Evolutionary conservation across 352 stramenopile species (phyloP), one percentile per base, ranked within the genome.

Genomic region (Plasmopara muralis): DNA sequence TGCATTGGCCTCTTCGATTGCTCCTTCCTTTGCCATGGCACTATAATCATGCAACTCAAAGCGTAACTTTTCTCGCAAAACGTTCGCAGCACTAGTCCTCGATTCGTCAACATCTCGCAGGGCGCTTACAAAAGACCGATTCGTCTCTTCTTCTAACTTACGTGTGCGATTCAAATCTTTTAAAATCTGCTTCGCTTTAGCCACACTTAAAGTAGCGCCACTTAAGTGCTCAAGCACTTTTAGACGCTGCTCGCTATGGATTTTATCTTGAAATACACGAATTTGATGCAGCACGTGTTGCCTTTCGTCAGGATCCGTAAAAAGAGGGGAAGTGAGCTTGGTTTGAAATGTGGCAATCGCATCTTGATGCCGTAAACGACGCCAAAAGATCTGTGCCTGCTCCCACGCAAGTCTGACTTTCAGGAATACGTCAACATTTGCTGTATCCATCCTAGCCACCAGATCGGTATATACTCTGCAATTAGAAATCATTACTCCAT

Each of bases 401-500:
- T 94, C 82, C 83, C 83, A 96, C 18, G 69, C 45, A n/a, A 83
- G 59, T 9, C 82, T 66, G 10, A 62, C 50, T 10, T 55, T 47
- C 20, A 86, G 68, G 53, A 85, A 78, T 12, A 82, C 62, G 38
- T 90, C 72, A 0, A 92, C 77, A 52, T 94, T 81, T 2, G 64
- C 68, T 0, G 72, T 86, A 30, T 70, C 65, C 53, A 95, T 71
- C 29, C 70, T 74, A 2, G 75, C 79, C 25, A 88, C 64, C 12
- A 92, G 55, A 51, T 91, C 72, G 6, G 81, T 76, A 47, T 95
- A 90, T 37, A 78, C 63, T 41, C 70, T 68, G 8, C 81, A 67
- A 47, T 96, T 96, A 7, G 68, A 77, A 40, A 90, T 90, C 29
- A 96, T 68, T 9, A 95, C 83, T 0, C 68, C 66, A 50, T 96